Base-by-base conservation (phyloP, 2,329 filamentous ascomycete species). In the Aspergillus sp. region DNA sequence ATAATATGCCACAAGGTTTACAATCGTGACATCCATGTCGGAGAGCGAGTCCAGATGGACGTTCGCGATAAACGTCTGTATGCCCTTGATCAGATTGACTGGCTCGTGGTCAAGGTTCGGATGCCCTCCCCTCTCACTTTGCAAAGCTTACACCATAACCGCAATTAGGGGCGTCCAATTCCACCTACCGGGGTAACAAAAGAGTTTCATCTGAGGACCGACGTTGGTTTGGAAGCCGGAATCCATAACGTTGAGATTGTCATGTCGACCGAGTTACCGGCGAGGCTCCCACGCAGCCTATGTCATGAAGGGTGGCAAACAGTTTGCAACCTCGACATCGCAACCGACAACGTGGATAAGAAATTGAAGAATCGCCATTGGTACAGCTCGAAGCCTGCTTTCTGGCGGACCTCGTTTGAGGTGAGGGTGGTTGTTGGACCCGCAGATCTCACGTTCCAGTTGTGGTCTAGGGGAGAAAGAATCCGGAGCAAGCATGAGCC, bases 281-380 rank as follows among this genome's bases (percentile, higher is more conserved):
- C 63, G 2, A 54, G 62, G 30, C 66, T 76, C 1, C 72, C 74
- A 0, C 58, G 57, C 21, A 71, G 59, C 51, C 59, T 73, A 49
- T 54, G 54, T 2, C 57, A 71, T 6, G 59, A 63, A 8, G 68
- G 69, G 2, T 68, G 67, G 5, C 69, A 69, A 36, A 61, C 52
- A 6, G 62, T 76, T 13, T 77, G 75, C 58, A 64, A 65, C 25
- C 61, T 78, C 1, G 62, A 70, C 36, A 71, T 74, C 7, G 58
- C 59, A 8, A 71, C 73, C 0, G 64, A 68, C 2, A 55, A 57
- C 19, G 68, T 73, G 2, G 69, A 74, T 3, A 71, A 68, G 52
- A 76, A 75, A 32, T 51, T 69, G 32, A 77, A 76, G 55, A 77
- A 77, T 58, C 62, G 68, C 3, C 71, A 71, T 41, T 77, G 73